Evolutionary conservation across 495 filamentous ascomycete species (phyloP).

Genomic region (Penicillium egyptiacum): DNA sequence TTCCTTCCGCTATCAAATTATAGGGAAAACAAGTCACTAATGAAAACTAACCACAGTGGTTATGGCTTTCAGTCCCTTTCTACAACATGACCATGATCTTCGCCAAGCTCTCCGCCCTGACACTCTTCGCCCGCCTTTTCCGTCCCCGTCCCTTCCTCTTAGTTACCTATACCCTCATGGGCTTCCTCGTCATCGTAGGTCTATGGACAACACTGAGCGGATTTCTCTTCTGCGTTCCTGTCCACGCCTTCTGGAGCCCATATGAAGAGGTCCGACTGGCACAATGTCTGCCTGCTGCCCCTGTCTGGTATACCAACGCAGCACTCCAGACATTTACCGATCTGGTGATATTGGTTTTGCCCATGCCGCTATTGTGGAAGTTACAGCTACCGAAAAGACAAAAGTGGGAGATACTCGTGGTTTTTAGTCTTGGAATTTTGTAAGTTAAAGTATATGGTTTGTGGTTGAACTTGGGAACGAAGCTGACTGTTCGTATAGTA

Average conservation of each 20-base stretch:
- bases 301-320: conserved; percentile 45
- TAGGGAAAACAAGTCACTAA: not conserved
- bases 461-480: not conserved
- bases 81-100: conserved; percentile 47
- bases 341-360: conserved; percentile 48
- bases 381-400: conserved; percentile 43
- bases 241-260: conserved; percentile 32
- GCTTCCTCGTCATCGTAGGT: conserved; percentile 33
- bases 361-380: conserved; percentile 41
- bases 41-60: conserved; percentile 21
- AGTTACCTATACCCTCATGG: conserved; percentile 31
- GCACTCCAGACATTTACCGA: conserved; percentile 49
- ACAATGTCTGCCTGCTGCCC: conserved; percentile 33
- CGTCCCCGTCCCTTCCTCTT: conserved; percentile 28
- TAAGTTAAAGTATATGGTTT: conserved; percentile 25
- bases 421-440: conserved; percentile 53
- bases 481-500: conserved; percentile 25
- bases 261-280: not conserved
- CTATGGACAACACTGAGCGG: conserved; percentile 41
- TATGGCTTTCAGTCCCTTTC: conserved; percentile 40
- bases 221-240: conserved; percentile 40
- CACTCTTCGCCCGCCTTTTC: conserved; percentile 46
- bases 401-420: conserved; percentile 40
- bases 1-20: not conserved
- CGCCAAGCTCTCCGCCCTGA: conserved; percentile 45